A percentile compares a stretch with the other conserved stretches of the same genome.
These are phyloP conservation scores for Pleurozium schreberi DNA, from an alignment of 225 moss, liverwort and hornwort species.

Conservation along the genomic window DNA sequence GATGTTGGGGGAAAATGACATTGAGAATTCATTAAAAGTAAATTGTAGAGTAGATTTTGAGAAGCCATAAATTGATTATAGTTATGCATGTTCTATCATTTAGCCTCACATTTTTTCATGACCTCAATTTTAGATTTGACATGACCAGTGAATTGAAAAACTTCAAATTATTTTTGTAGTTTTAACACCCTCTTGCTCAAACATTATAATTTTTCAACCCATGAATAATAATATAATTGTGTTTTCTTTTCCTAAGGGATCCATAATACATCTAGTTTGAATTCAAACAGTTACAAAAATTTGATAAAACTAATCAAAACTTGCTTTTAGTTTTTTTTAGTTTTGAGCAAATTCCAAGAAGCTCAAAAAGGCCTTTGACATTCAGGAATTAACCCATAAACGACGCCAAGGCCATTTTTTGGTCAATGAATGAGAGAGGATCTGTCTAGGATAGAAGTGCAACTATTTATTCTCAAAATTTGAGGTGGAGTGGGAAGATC, in stretches of 20 bases:
- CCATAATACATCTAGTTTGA: background rate
- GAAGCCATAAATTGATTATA: background rate
- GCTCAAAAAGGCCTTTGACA: no score
- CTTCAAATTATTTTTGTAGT: no score
- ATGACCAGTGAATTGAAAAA: background rate
- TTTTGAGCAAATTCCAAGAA: background rate
- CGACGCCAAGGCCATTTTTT: no score
- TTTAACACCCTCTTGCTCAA: background rate
- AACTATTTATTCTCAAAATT: no score
- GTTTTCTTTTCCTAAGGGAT: background rate
- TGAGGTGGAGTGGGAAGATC: no score
- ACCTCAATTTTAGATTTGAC: background rate
- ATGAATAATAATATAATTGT: background rate
- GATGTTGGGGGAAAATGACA: accelerated
- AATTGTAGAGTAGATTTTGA: background rate
- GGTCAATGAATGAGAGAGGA: no score
- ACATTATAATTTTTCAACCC: background rate
- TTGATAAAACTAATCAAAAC: background rate
- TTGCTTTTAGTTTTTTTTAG: background rate
- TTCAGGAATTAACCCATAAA: no score
- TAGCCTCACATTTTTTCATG: no score
- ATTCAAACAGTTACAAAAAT: accelerated
- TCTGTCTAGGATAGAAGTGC: no score
- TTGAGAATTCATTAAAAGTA: background rate
- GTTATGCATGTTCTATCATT: no score